These are phyloP conservation scores for Nannochloropsis salina DNA, from an alignment of 108 stramenopile species.

Conservation along the genomic window DNA sequence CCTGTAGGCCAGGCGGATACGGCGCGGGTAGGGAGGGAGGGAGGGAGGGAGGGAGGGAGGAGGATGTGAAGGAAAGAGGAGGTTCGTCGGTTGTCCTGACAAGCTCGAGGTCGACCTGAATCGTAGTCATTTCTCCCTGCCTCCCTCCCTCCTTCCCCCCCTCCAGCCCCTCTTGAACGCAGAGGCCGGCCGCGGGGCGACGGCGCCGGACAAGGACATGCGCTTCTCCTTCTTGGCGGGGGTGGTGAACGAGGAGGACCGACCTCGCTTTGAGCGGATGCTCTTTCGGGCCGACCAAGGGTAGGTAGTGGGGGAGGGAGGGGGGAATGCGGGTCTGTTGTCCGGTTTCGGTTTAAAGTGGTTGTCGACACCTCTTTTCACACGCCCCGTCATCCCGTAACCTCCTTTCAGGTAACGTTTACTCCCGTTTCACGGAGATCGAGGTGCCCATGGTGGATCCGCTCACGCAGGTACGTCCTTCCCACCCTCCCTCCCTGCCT, in stretches of 20 bases:
- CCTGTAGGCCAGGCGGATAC: not conserved
- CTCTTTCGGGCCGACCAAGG: slow-evolving; percentile 82
- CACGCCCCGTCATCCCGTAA: too few species aligned
- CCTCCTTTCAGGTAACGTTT: slow-evolving; percentile 95
- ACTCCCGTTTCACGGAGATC: slow-evolving; percentile 86
- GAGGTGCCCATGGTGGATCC: slow-evolving; percentile 56
- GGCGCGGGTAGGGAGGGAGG: slow-evolving; percentile 1
- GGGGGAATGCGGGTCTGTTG: too few species aligned
- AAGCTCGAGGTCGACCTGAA: too few species aligned
- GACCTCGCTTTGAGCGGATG: slow-evolving; percentile 79
- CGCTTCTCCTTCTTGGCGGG: slow-evolving; percentile 88
- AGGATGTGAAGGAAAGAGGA: not conserved
- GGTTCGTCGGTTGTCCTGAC: too few species aligned
- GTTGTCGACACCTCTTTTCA: too few species aligned
- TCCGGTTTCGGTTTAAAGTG: slow-evolving; percentile 18
- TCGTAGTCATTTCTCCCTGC: not conserved
- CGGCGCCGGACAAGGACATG: slow-evolving; percentile 70
- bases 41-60: slow-evolving; percentile 10
- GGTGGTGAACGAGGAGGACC: slow-evolving; percentile 80
- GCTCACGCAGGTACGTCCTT: too few species aligned
- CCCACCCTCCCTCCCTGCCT: too few species aligned
- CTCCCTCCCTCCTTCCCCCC: slow-evolving; percentile 22
- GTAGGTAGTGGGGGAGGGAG: not conserved
- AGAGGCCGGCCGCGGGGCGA: slow-evolving; percentile 2
- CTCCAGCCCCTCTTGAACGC: slow-evolving; percentile 22